Evolutionary conservation across 225 moss, liverwort and hornwort genomes (phyloP), one percentile per base, ranked within the genome.

Genomic region (Polytrichum commune): DNA sequence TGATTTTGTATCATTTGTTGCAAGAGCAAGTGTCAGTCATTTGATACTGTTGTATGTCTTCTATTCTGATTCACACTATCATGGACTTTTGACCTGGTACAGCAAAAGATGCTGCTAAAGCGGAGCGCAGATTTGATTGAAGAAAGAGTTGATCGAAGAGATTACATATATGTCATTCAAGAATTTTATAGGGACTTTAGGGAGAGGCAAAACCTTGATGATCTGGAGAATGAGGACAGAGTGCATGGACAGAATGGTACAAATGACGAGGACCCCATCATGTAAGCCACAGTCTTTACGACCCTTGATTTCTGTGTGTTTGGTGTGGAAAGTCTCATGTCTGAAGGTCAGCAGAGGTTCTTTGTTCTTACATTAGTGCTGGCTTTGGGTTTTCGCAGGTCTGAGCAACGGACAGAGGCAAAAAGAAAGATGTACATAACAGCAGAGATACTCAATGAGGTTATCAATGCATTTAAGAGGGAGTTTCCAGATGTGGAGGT

Each of bases 101-200:
- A 54, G 63, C 35, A 68, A 13, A 30, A 55, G 54, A 58, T 80
- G 83, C 92, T 93, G 97, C 94, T 91, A 94, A 97, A 90, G 66
- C 91, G 92, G 67, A 19, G 33, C 5, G 73, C 84, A n/a, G 81
- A 86, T 63, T 84, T 56, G 68, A 81, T 82, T 38, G 89, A 86
- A 54, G 90, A 97, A 76, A 94, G 67, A 66, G 74, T 90, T 67
- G 97, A 97, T 79, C 83, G 94, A 73, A 92, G 79, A 60, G 79
- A 89, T 27, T 94, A 97, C 78, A 85, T 97, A 18, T 29, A 79
- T 23, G 90, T 86, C 23, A 81, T 97, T 58, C 80, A 90, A 73
- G 74, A 63, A 22, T 97, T 91, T 69, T 97, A 97, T 69, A 89
- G 81, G 70, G 23, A 62, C 22, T 87, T 91, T 69, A 76, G 89